Evolutionary conservation across 192 early-diverging fungal species (phyloP).

Genomic region (Umbelopsis sp.): DNA sequence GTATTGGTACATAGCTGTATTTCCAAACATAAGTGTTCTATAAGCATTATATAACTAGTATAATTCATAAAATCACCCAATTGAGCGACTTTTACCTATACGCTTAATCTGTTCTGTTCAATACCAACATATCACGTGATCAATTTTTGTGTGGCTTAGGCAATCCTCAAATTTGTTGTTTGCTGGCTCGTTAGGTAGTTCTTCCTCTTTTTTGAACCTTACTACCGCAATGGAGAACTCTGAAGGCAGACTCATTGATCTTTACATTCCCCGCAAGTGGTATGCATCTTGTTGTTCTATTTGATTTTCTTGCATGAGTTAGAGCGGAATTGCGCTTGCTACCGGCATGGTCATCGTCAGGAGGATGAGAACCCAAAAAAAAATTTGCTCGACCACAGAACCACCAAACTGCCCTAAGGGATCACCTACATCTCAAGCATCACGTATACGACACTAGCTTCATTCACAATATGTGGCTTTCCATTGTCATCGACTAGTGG

Average conservation of each 20-base stretch:
- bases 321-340: neutral
- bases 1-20: no score
- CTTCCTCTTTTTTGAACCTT: conserved; percentile 19
- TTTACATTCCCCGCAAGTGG: conserved; percentile 96
- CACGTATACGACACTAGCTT: no score
- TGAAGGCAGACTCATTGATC: conserved; percentile 64
- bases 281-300: conserved; percentile 36
- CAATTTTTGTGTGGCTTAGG: neutral
- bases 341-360: neutral
- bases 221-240: conserved; percentile 46
- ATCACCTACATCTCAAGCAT: no score
- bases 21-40: no score
- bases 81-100: no score
- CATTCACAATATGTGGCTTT: no score
- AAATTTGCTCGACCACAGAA: neutral
- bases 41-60: no score
- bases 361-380: neutral
- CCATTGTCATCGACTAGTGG: no score
- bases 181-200: neutral
- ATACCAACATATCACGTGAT: neutral
- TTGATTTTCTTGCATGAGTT: neutral
- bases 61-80: no score
- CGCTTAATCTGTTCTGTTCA: no score
- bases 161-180: conserved; percentile 16
- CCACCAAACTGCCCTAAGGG: neutral